Evolutionary conservation across 208 protist species (phyloP).

Genomic region (Acanthamoeba royreba): DNA sequence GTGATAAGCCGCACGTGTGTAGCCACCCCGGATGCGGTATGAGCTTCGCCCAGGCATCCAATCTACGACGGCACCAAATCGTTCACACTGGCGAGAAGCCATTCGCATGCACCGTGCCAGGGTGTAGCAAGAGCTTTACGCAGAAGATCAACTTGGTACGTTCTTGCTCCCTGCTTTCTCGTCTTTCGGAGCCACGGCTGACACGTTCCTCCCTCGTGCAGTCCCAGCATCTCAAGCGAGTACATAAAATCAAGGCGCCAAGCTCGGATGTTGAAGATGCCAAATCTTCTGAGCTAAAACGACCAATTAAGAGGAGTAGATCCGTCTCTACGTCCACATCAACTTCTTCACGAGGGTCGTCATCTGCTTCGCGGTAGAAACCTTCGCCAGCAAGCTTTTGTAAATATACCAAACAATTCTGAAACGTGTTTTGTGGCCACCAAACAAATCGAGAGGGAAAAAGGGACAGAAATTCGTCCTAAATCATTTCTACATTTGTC

Average conservation of each 20-base stretch:
- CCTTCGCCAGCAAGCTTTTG: no score
- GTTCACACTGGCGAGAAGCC: constrained; percentile 29
- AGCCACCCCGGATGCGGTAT: neutral
- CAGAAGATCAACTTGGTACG: constrained; percentile 25
- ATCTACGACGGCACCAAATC: neutral
- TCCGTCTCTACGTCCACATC: neutral
- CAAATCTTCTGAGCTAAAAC: neutral
- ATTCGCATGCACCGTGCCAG: neutral
- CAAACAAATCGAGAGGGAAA: no score
- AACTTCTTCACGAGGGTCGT: no score
- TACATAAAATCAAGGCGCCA: neutral
- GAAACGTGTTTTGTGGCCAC: no score
- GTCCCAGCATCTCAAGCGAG: neutral
- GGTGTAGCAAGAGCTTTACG: neutral
- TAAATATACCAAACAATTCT: no score
- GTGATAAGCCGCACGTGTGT: constrained; percentile 2
- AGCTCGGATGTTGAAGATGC: neutral
- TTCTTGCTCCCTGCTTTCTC: no score
- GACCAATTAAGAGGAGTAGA: neutral
- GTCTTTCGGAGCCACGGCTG: no score
- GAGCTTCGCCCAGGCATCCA: constrained; percentile 34
- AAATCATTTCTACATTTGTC: no score
- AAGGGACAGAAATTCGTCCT: no score
- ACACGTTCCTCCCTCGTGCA: no score
- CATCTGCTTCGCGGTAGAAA: no score